Evolutionary conservation across 139 green algal genomes (phyloP), one percentile per base, ranked within the genome.

Genomic region (Chlorella ohadii): DNA sequence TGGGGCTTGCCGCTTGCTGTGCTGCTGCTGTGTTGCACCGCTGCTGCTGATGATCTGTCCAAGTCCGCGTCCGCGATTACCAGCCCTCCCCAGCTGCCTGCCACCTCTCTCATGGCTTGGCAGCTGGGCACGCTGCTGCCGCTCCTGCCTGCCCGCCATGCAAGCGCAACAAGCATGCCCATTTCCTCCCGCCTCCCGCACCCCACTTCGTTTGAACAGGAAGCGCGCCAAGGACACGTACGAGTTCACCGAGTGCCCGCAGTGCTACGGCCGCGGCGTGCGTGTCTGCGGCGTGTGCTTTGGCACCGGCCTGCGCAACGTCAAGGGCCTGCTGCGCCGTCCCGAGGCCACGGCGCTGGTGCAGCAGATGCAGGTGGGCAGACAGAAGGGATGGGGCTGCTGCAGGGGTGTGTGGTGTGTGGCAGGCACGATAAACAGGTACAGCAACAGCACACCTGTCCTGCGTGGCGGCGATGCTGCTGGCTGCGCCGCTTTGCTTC

Each of bases 241-340:
- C 83, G 95, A 99, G 90, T 99, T 99, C 80, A 94, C 94, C 5
- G 97, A 99, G 91, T 99, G 97, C 92, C 97, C 97, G 4, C 95
- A 98, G 83, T 99, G 97, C 92, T 99, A 95, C 84, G 97, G 96
- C 25, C 87, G 82, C 1, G 97, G 97, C 27, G 93, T 94, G 73
- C 90, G 95, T 39, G 94, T 99, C 51, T 99, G 97, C 87, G 94
- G 94, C 5, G 92, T 97, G 41, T 99, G 97, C 92, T 98, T 99
- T 82, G 97, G 97, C 67, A 99, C 96, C 31, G 97, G 97, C 1
- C 85, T 98, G 83, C 85, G 87, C 22, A 99, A 99, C 87, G 94
- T 97, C 36, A 91, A 87, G 41, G 97, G 97, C 11, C 90, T 99
- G 87, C 92, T 99, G 78, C 89, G 97, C 89, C 78, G 94, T 20